Percentiles rank a stretch among this genome's conserved stretches.
Evolutionary conservation across 2,329 filamentous ascomycete genomes (phyloP).

Genomic region (Penicillium sp.): DNA sequence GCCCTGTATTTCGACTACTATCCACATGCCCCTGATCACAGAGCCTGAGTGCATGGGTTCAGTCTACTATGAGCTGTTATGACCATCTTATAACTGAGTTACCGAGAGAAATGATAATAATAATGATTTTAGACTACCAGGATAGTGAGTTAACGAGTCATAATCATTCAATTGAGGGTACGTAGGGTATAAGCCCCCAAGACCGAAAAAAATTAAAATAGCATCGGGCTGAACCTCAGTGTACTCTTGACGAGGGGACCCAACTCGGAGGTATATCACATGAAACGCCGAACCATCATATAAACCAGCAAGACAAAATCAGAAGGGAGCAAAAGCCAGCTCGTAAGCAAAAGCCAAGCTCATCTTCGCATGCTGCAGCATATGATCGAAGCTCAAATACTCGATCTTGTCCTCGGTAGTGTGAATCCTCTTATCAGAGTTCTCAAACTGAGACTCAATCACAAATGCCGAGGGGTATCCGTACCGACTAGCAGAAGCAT

Average conservation of each 20-base stretch:
- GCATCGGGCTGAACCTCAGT: constrained; percentile 1
- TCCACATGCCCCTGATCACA: not conserved
- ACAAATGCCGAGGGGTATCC: constrained; percentile 66
- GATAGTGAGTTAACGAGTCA: not conserved
- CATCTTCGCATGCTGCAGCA: constrained; percentile 85
- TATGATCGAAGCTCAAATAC: constrained; percentile 77
- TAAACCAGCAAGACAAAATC: constrained; percentile 10
- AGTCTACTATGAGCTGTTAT: not conserved
- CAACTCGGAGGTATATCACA: constrained; percentile 22
- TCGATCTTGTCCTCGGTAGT: constrained; percentile 68
- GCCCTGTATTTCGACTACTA: not conserved
- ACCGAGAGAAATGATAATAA: not conserved
- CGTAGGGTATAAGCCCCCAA: not conserved
- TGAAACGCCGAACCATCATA: constrained; percentile 13
- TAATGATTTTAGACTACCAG: not conserved
- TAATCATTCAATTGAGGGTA: not conserved
- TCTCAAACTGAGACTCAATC: constrained; percentile 59
- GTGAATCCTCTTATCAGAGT: constrained; percentile 69
- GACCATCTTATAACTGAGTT: no score
- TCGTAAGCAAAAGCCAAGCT: constrained; percentile 82
- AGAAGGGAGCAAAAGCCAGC: constrained; percentile 72
- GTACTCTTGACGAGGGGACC: constrained; percentile 2
- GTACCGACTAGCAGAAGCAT: constrained; percentile 63
- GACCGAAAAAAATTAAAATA: not conserved
- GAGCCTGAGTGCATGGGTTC: not conserved